Evolutionary conservation across 331 rosid species (phyloP).

Genomic region (Acacia pycnantha): DNA sequence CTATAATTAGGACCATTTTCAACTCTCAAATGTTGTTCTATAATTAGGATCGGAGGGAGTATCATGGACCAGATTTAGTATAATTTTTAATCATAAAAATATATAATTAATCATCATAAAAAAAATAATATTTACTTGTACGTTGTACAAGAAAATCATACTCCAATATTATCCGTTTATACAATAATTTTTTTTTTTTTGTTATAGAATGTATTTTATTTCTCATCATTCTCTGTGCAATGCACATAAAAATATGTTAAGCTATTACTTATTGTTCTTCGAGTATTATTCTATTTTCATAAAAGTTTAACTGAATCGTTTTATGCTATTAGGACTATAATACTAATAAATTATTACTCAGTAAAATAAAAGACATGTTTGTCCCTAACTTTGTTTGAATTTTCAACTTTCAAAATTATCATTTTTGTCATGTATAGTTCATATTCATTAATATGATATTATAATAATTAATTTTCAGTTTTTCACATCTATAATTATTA

Average conservation of each 20-base stretch:
- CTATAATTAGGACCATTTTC: too few species aligned
- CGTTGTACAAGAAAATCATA: not conserved
- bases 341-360: not conserved
- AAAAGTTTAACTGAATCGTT: not conserved
- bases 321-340: not conserved
- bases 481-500: not conserved
- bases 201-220: too few species aligned
- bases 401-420: not conserved
- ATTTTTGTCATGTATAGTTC: not conserved
- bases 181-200: not conserved
- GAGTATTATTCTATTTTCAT: too few species aligned
- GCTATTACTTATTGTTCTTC: not conserved
- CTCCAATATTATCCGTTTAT: not conserved
- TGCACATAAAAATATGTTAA: not conserved
- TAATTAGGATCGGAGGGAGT: too few species aligned
- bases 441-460: not conserved
- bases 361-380: not conserved
- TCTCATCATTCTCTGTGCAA: not conserved
- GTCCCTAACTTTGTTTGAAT: not conserved
- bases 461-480: not conserved
- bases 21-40: too few species aligned
- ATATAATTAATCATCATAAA: not conserved
- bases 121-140: not conserved
- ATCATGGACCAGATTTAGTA: rapidly evolving
- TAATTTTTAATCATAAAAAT: too few species aligned